phyloP scores from a whole-genome alignment of 1,284 basidiomycete genomes.

The Ustilago shanxiensis region DNA sequence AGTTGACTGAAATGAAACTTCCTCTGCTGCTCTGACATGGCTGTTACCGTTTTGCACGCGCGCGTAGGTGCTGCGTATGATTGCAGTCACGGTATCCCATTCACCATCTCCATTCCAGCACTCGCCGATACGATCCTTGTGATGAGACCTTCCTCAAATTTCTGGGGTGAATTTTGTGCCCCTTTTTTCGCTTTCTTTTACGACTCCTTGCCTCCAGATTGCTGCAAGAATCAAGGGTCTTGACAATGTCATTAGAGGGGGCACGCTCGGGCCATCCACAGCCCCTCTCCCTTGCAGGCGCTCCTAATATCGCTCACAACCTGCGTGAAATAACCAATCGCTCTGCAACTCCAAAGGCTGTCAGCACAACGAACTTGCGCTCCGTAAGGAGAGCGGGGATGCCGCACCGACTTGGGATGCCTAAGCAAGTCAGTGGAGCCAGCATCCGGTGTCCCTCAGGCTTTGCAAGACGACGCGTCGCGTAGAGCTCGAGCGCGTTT shows the following conservation, averaged over 20 bases:
- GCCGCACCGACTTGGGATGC: too few relatives aligned
- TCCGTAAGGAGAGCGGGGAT: too few relatives aligned
- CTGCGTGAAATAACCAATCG: too few relatives aligned
- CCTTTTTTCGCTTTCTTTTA: neutral
- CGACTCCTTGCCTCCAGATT: constrained; percentile 2
- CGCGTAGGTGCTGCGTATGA: neutral
- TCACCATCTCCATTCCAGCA: constrained; percentile 6
- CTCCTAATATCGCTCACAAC: neutral
- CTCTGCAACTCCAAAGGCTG: too few relatives aligned
- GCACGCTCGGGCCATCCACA: constrained; percentile 20
- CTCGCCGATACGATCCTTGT: constrained; percentile 8
- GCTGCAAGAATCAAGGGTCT: constrained; percentile 6
- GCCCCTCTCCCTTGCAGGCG: neutral
- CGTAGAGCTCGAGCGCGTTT: constrained; percentile 21
- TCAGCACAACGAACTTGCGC: too few relatives aligned
- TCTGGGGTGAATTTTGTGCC: neutral
- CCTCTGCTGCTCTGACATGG: neutral
- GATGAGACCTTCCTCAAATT: constrained; percentile 7
- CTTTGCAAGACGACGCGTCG: constrained; percentile 28
- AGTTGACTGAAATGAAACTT: neutral
- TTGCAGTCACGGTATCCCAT: neutral
- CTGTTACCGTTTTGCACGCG: neutral
- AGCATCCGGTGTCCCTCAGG: too few relatives aligned
- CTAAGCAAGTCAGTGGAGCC: too few relatives aligned
- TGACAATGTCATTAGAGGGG: neutral